Evolutionary conservation across 2,329 filamentous ascomycete genomes (phyloP).

Genomic region (Aspergillus aculeatinus): DNA sequence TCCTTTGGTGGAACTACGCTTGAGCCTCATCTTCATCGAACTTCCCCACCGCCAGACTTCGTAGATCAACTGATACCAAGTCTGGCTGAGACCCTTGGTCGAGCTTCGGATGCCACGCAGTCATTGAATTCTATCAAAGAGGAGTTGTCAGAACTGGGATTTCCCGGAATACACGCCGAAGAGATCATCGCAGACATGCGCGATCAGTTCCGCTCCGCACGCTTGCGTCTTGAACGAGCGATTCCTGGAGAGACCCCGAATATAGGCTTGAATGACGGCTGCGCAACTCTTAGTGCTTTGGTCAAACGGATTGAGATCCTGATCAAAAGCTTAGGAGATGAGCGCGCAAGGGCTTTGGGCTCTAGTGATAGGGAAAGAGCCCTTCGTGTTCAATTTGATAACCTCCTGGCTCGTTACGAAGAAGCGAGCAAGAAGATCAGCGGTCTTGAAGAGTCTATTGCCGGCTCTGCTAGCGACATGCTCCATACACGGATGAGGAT

Average conservation of each 20-base stretch:
- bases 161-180: conserved; percentile 30
- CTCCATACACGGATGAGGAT: conserved; percentile 45
- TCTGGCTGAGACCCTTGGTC: conserved; percentile 35
- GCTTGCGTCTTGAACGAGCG: conserved; percentile 44
- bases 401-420: conserved; percentile 40
- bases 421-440: conserved; percentile 37
- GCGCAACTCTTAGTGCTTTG: conserved; percentile 41
- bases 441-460: conserved; percentile 40
- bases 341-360: conserved; percentile 33
- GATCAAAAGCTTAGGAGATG: conserved; percentile 33
- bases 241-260: conserved; percentile 46
- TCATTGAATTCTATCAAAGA: conserved; percentile 36
- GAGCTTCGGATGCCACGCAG: conserved; percentile 40
- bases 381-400: conserved; percentile 47
- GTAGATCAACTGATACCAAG: conserved; percentile 38
- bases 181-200: conserved; percentile 41
- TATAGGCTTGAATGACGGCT: conserved; percentile 38
- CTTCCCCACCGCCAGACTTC: conserved; percentile 41
- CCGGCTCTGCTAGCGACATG: conserved; percentile 47
- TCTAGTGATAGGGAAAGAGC: conserved; percentile 40
- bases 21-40: conserved; percentile 23
- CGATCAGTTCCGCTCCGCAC: conserved; percentile 42
- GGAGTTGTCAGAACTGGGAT: conserved; percentile 42
- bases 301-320: conserved; percentile 40
- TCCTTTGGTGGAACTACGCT: conserved; percentile 24